Conservation (phyloP, 2,329 filamentous ascomycete genomes). For the Coniochaeta pulveracea region DNA sequence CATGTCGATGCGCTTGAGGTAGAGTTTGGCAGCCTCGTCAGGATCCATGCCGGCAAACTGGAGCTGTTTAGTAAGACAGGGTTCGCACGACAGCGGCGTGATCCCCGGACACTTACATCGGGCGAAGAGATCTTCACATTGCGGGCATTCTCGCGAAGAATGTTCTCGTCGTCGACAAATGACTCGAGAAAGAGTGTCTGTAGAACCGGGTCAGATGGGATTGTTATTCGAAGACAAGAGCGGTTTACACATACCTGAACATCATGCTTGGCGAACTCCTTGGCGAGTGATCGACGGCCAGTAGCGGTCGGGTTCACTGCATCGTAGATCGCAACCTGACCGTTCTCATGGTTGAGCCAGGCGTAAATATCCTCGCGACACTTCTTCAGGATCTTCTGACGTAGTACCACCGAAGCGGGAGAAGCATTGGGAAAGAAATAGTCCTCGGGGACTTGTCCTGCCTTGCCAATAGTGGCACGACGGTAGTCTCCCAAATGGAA, state of each 20-base stretch:
- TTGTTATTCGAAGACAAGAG: background rate
- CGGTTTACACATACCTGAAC: slow-evolving; percentile 52
- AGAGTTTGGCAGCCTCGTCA: slow-evolving; percentile 84
- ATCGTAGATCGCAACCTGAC: slow-evolving; percentile 96
- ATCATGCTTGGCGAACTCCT: slow-evolving; percentile 96
- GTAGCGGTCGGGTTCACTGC: slow-evolving; percentile 86
- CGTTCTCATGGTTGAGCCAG: slow-evolving; percentile 94
- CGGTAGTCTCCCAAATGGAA: slow-evolving; percentile 97
- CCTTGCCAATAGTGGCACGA: slow-evolving; percentile 75
- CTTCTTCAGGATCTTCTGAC: slow-evolving; percentile 95
- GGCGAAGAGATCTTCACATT: slow-evolving; percentile 97
- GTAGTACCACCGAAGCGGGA: slow-evolving; percentile 79
- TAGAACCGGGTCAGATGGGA: slow-evolving; percentile 4
- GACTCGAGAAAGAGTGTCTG: slow-evolving; percentile 96
- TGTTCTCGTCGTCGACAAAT: slow-evolving; percentile 82
- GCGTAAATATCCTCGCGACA: slow-evolving; percentile 95
- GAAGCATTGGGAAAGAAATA: slow-evolving; percentile 97
- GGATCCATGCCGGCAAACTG: slow-evolving; percentile 86
- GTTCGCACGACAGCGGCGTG: slow-evolving; percentile 1
- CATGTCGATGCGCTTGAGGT: slow-evolving; percentile 78
- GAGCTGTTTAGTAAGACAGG: slow-evolving; percentile 5
- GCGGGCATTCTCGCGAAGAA: slow-evolving; percentile 91
- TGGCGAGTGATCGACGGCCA: slow-evolving; percentile 74
- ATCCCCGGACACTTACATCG: slow-evolving; percentile 53
- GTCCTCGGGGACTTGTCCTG: slow-evolving; percentile 80